A percentile compares a stretch with the other conserved stretches of the same genome.
These are phyloP conservation scores for Kalanchoe fedtschenkoi DNA, from an alignment of 164 flowering plant genomes.

Conservation along the genomic window DNA sequence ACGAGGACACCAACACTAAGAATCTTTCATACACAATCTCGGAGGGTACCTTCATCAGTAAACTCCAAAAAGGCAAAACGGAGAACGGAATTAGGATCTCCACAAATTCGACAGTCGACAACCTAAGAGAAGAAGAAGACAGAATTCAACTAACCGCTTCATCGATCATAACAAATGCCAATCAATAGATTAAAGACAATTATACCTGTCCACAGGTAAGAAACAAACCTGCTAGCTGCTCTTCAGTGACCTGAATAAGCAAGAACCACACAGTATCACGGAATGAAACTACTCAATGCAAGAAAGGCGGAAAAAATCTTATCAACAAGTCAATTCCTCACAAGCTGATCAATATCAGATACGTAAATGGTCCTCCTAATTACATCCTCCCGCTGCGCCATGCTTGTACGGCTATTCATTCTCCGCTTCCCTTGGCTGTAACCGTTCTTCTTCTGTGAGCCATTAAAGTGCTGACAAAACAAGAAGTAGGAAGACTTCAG, in stretches of 20 bases:
- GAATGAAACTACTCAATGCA: background rate
- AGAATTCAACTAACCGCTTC: slow-evolving; percentile 4
- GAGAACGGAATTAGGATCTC: slow-evolving; percentile 67
- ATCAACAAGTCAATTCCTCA: slow-evolving; percentile 9
- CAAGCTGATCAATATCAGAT: slow-evolving; percentile 92
- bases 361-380: slow-evolving; percentile 85
- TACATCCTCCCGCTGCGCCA: slow-evolving; percentile 78
- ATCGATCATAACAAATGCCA: background rate
- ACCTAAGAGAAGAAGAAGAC: slow-evolving; percentile 27
- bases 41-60: slow-evolving; percentile 50
- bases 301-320: too few species aligned
- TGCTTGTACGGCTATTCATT: slow-evolving; percentile 56
- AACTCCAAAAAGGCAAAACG: slow-evolving; percentile 79
- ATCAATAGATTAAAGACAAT: background rate
- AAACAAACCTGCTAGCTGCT: slow-evolving; percentile 65
- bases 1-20: background rate
- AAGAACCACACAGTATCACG: background rate
- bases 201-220: slow-evolving; percentile 54
- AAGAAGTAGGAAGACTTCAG: background rate
- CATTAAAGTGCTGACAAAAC: background rate
- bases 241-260: slow-evolving; percentile 37
- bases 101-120: slow-evolving; percentile 70
- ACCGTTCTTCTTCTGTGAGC: slow-evolving; percentile 42
- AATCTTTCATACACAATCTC: background rate
- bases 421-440: slow-evolving; percentile 52